Conservation (phyloP, 208 protist species). For the Trypanosoma theileri region DNA sequence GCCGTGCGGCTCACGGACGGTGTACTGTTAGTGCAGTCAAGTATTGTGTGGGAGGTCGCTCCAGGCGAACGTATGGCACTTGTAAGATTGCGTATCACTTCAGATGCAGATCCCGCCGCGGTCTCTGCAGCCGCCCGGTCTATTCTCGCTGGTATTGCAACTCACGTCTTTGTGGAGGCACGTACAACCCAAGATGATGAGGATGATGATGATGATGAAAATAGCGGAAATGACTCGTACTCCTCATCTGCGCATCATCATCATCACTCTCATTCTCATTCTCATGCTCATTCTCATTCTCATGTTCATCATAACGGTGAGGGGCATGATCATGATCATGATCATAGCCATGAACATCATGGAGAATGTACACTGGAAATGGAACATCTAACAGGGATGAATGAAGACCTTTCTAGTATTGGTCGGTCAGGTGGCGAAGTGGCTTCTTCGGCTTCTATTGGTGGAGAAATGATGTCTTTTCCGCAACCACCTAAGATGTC, state of each 20-base stretch:
- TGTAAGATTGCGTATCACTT: conserved; percentile 45
- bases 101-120: conserved; percentile 37
- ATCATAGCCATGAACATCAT: conserved; percentile 7
- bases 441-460: background rate
- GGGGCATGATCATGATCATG: conserved; percentile 11
- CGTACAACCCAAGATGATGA: conserved; percentile 7
- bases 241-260: conserved; percentile 19
- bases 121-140: conserved; percentile 36
- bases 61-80: conserved; percentile 50
- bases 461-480: background rate
- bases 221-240: conserved; percentile 3
- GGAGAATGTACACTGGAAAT: background rate
- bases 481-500: background rate
- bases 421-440: background rate
- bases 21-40: conserved; percentile 56
- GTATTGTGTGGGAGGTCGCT: conserved; percentile 50
- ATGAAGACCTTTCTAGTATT: no score
- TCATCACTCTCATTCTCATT: conserved; percentile 23
- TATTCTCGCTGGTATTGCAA: conserved; percentile 39
- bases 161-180: conserved; percentile 59
- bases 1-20: conserved; percentile 44
- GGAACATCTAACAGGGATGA: background rate
- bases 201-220: conserved; percentile 1
- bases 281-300: conserved; percentile 19
- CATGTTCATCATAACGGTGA: conserved; percentile 22